These are phyloP conservation scores for Nadsonia starkeyi-henricii DNA, from an alignment of 1,139 yeast species.

Conservation along the genomic window DNA sequence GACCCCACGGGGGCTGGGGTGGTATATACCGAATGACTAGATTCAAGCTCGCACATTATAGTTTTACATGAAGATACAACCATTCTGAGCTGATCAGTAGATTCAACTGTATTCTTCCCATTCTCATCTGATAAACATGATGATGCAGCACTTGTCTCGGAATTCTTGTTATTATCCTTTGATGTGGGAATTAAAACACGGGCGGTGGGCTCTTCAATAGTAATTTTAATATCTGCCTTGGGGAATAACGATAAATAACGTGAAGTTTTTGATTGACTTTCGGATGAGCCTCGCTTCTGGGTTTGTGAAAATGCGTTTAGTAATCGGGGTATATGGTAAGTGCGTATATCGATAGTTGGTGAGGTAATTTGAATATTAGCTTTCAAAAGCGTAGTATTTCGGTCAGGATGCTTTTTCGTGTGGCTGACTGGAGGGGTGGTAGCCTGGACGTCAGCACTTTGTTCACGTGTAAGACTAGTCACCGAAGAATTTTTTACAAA, in stretches of 20 bases:
- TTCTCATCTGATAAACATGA: too few species aligned
- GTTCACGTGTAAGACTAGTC: too few species aligned
- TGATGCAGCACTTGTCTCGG: slow-evolving; percentile 2
- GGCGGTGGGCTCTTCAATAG: slow-evolving; percentile 27
- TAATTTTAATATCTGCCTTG: slow-evolving; percentile 20
- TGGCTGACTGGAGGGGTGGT: too few species aligned
- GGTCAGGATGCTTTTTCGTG: background rate
- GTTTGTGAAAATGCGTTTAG: slow-evolving; percentile 12
- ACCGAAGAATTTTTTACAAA: slow-evolving; percentile 6
- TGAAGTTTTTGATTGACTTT: slow-evolving; percentile 1
- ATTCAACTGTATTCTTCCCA: too few species aligned
- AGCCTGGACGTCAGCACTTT: slow-evolving; percentile 6
- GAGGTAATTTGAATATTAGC: slow-evolving; percentile 24
- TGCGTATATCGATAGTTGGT: slow-evolving; percentile 26
- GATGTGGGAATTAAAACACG: slow-evolving; percentile 18
- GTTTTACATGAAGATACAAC: slow-evolving; percentile 19
- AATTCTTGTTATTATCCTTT: slow-evolving; percentile 2
- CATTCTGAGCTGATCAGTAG: slow-evolving; percentile 13
- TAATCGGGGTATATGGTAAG: slow-evolving; percentile 20
- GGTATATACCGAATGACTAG: slow-evolving; percentile 16
- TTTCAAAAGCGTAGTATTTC: slow-evolving; percentile 14
- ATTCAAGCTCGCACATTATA: slow-evolving; percentile 20
- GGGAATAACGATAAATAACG: slow-evolving; percentile 21
- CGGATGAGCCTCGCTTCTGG: slow-evolving; percentile 2
- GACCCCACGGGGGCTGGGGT: background rate